phyloP scores from a whole-genome alignment of 169 alveolate genomes.

The Theileria luwenshuni region DNA sequence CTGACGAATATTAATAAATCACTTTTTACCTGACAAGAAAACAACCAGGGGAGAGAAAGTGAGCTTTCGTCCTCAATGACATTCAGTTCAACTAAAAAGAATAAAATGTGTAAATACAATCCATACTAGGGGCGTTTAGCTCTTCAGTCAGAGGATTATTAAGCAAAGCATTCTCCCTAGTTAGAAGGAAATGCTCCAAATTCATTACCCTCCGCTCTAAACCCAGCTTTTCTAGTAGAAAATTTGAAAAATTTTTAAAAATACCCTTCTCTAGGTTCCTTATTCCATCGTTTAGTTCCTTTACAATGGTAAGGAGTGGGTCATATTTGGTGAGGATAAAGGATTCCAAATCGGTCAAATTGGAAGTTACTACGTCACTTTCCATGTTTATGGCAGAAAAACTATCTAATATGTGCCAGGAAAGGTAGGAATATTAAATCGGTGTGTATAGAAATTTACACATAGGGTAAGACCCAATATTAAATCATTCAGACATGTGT shows the following conservation, averaged over 20 bases:
- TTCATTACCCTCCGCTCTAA: conserved; percentile 69
- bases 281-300: conserved; percentile 85
- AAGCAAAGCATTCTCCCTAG: conserved; percentile 10
- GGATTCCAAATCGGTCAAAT: conserved; percentile 52
- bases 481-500: background rate
- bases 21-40: conserved; percentile 80
- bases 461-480: conserved; percentile 19
- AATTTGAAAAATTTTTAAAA: background rate
- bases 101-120: background rate
- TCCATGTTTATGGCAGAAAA: conserved; percentile 15
- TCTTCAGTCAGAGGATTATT: conserved; percentile 19
- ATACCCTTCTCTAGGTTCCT: conserved; percentile 88
- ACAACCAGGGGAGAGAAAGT: conserved; percentile 88
- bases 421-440: background rate
- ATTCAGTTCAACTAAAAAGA: conserved; percentile 38
- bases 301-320: conserved; percentile 86
- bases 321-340: conserved; percentile 88
- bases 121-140: conserved; percentile 40
- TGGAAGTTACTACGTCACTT: conserved; percentile 31
- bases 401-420: conserved; percentile 15
- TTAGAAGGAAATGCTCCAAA: conserved; percentile 61
- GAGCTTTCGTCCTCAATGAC: conserved; percentile 73
- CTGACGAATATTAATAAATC: conserved; percentile 8
- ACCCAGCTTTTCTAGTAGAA: conserved; percentile 46
- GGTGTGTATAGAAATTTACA: conserved; percentile 3